Percentiles rank a stretch among this genome's conserved stretches.
These are phyloP conservation scores for Chlamydomonas eustigma DNA, from an alignment of 139 green algal species.

Conservation along the genomic window DNA sequence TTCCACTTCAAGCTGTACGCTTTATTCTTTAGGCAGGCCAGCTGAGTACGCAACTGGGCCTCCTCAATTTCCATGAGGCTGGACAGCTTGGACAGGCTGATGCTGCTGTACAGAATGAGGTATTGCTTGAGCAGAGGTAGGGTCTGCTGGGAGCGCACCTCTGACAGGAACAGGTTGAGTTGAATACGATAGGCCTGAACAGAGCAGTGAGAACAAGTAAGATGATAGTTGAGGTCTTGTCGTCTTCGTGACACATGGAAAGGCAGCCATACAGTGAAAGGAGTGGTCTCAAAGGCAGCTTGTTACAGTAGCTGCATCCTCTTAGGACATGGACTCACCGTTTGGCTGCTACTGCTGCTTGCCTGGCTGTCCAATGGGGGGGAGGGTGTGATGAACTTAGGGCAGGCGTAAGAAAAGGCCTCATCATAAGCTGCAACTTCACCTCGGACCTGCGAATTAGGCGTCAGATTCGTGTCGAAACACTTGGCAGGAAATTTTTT, in stretches of 20 bases:
- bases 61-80: constrained; percentile 79
- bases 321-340: constrained; percentile 9
- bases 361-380: constrained; percentile 66
- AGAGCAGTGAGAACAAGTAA: not conserved
- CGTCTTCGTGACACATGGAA: no score
- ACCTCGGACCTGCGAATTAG: not conserved
- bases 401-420: constrained; percentile 92
- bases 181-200: constrained; percentile 83
- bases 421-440: constrained; percentile 76
- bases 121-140: constrained; percentile 72
- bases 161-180: constrained; percentile 79
- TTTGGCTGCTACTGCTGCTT: constrained; percentile 74
- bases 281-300: no score
- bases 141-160: constrained; percentile 29
- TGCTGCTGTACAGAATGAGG: constrained; percentile 88
- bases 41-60: constrained; percentile 55
- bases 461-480: not conserved
- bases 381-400: constrained; percentile 88
- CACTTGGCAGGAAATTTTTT: not conserved
- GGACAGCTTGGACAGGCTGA: constrained; percentile 85
- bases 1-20: constrained; percentile 39
- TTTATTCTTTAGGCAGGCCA: constrained; percentile 68
- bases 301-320: no score
- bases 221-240: not conserved
- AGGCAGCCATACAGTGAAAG: no score